Percentiles rank a stretch among this genome's conserved stretches.
Evolutionary conservation across 768 basidiomycete species (phyloP).

Genomic region (Scleroderma citrinum): DNA sequence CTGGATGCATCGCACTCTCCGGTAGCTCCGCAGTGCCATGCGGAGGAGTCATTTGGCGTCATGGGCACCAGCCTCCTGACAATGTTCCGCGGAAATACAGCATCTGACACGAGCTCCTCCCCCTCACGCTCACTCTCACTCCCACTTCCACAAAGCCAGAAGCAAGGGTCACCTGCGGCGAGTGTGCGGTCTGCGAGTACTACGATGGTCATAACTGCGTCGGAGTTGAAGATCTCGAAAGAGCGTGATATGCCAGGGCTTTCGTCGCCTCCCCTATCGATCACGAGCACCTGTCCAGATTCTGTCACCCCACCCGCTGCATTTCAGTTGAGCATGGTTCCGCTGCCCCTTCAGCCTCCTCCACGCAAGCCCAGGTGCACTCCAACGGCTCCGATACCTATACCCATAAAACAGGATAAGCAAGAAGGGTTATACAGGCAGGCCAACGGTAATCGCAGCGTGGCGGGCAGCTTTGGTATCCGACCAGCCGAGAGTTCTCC

Average conservation of each 20-base stretch:
- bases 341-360: constrained; percentile 31
- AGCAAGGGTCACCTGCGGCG: constrained; percentile 18
- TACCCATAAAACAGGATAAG: constrained; percentile 3
- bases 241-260: constrained; percentile 27
- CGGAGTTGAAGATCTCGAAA: constrained; percentile 36
- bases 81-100: constrained; percentile 41
- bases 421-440: constrained; percentile 21
- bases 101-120: constrained; percentile 19
- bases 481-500: constrained; percentile 4
- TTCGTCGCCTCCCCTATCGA: constrained; percentile 8
- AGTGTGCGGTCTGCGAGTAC: constrained; percentile 19
- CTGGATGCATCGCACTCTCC: constrained; percentile 38
- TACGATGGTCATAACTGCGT: constrained; percentile 16
- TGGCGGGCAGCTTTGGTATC: constrained; percentile 27
- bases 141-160: constrained; percentile 13
- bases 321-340: constrained; percentile 24
- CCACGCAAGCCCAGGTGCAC: constrained; percentile 24
- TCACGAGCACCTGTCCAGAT: constrained; percentile 27
- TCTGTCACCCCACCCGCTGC: constrained; percentile 9
- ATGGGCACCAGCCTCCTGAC: constrained; percentile 50
- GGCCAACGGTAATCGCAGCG: constrained; percentile 19
- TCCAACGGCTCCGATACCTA: not conserved
- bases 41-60: constrained; percentile 53
- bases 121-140: constrained; percentile 29
- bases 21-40: constrained; percentile 29